phyloP scores from a whole-genome alignment of 805 yeast species.

The Debaryomyces castellii region DNA sequence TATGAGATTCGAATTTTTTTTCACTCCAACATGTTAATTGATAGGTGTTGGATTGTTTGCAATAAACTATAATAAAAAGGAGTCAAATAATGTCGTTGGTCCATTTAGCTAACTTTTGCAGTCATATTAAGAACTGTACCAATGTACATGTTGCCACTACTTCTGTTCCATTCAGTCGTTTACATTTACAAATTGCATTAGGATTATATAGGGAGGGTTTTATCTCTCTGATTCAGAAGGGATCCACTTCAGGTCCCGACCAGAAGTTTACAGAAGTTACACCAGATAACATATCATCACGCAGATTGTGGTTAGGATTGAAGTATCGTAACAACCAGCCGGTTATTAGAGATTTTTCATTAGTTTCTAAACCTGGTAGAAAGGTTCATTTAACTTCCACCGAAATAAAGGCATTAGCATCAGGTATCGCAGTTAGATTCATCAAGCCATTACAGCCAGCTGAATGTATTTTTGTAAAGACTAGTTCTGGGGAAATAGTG shows the following conservation, averaged over 20 bases:
- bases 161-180: slow-evolving; percentile 76
- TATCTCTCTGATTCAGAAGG: slow-evolving; percentile 78
- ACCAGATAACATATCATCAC: slow-evolving; percentile 78
- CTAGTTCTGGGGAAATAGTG: slow-evolving; percentile 47
- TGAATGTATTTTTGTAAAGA: slow-evolving; percentile 73
- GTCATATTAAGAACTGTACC: slow-evolving; percentile 86
- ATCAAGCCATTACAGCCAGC: slow-evolving; percentile 86
- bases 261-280: slow-evolving; percentile 70
- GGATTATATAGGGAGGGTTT: slow-evolving; percentile 92
- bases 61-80: not conserved
- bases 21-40: not conserved
- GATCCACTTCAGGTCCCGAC: slow-evolving; percentile 86
- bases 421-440: slow-evolving; percentile 72
- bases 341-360: slow-evolving; percentile 66
- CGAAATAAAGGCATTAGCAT: slow-evolving; percentile 71
- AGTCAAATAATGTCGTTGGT: slow-evolving; percentile 69
- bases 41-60: not conserved
- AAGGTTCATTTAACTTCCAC: slow-evolving; percentile 59
- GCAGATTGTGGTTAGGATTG: slow-evolving; percentile 89
- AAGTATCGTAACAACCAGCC: slow-evolving; percentile 82
- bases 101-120: slow-evolving; percentile 77
- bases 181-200: slow-evolving; percentile 79
- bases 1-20: not conserved
- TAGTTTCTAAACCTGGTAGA: slow-evolving; percentile 85
- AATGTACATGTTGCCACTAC: slow-evolving; percentile 73